Base-by-base conservation (phyloP, 2,329 filamentous ascomycete genomes). In the Neobulgaria alba region DNA sequence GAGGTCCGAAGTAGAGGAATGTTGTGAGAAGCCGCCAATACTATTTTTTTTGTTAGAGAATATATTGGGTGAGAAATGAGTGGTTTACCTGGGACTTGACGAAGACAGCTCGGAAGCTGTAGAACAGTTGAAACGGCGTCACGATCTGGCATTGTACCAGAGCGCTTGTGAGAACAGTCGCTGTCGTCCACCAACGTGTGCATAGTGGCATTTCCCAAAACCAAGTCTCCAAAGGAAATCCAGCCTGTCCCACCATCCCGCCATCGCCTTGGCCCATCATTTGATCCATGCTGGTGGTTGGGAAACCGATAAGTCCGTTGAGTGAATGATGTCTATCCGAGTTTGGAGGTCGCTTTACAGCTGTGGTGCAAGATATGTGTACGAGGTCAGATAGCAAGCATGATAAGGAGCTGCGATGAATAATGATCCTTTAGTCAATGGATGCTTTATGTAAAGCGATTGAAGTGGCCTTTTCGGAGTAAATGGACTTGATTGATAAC, bases 201-300 rank as follows among this genome's bases (percentile, higher is more conserved):
- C 89, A 94, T 18, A 92, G 79, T 3, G 92, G 92, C 84, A 95
- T 95, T 63, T 98, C 92, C 74, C 87, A 95, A 65, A 95, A 96
- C 92, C 92, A 98, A 53, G 90, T 83, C 65, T 96, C 92, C 5
- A 98, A 73, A 31, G 90, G 92, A 57, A 95, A 69, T 39, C 73
- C 69, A 44, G 72, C 76, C 52, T 72, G 75, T 43, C 75, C 74
- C 45, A 66, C 64, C 31, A 58, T 51, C 20, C 55, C 57, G 12
- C 54, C 56, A 38, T 57, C 55, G 23, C 52, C 56, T 41, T 42
- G 55, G 26, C 57, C 57, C 53, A 61, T 58, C 57, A 60, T 60
- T 46, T 59, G 52, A 42, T 60, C 58, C 57, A 60, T 60, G 12
- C 33, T 52, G 34, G 34, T n/a, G n/a, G n/a, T n/a, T n/a, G n/a